Conservation (phyloP, 495 filamentous ascomycete genomes). For the Sporormia fimetaria region DNA sequence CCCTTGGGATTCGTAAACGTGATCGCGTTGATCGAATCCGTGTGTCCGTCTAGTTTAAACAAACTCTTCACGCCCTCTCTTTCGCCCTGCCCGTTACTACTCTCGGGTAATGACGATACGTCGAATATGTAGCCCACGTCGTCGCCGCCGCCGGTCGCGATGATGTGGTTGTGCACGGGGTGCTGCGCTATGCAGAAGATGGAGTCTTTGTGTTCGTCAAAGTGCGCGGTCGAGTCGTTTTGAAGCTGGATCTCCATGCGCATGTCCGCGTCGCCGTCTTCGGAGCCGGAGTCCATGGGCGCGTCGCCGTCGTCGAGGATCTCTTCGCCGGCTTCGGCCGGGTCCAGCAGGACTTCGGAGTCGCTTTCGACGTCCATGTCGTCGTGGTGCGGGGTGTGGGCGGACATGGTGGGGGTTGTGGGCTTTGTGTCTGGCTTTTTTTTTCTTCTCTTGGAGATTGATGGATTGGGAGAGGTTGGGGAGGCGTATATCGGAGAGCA, state of each 20-base stretch:
- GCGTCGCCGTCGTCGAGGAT: conserved; percentile 33
- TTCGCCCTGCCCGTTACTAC: conserved; percentile 23
- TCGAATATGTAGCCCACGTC: conserved; percentile 78
- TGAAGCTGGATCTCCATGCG: conserved; percentile 61
- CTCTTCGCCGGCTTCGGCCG: conserved; percentile 33
- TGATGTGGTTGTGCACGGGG: conserved; percentile 60
- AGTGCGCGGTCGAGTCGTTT: conserved; percentile 87
- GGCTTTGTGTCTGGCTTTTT: too few species aligned
- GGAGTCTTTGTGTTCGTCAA: conserved; percentile 75
- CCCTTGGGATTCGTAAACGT: conserved; percentile 73
- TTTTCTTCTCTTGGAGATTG: background rate
- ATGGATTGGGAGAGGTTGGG: background rate
- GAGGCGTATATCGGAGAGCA: background rate
- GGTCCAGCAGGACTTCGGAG: conserved; percentile 33
- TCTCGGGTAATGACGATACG: conserved; percentile 46
- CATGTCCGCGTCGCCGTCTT: conserved; percentile 15
- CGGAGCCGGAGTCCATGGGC: conserved; percentile 49
- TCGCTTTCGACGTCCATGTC: conserved; percentile 30
- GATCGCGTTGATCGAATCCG: conserved; percentile 78
- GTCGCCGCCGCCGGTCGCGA: conserved; percentile 78
- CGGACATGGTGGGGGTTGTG: conserved; percentile 19
- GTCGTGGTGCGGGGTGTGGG: conserved; percentile 20
- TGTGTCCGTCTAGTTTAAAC: conserved; percentile 70
- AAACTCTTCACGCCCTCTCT: conserved; percentile 50
- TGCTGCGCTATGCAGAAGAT: conserved; percentile 93